Evolutionary conservation across 225 moss, liverwort and hornwort genomes (phyloP).

Genomic region (Climacium dendroides): DNA sequence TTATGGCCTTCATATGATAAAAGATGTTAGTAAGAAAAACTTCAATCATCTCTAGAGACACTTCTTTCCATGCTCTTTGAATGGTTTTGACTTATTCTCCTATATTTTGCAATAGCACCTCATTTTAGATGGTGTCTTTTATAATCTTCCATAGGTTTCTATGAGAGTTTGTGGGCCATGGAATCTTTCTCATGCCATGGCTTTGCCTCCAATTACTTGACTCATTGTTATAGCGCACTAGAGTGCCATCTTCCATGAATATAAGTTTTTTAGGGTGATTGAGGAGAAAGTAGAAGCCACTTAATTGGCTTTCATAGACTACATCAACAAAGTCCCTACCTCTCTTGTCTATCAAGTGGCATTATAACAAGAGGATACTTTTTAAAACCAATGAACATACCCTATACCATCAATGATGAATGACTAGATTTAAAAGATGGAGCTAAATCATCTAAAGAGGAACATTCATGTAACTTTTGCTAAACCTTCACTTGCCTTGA

Average conservation of each 20-base stretch:
- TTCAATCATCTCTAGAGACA: not conserved
- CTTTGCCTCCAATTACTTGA: too few species aligned
- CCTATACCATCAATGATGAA: not conserved
- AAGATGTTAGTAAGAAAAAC: not conserved
- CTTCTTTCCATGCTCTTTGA: not conserved
- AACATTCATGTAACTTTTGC: not conserved
- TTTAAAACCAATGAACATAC: rapidly evolving
- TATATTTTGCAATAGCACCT: not conserved
- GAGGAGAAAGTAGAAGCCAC: not conserved
- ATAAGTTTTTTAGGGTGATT: not conserved
- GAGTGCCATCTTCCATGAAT: not conserved
- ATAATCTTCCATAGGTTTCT: not conserved
- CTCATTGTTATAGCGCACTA: not conserved
- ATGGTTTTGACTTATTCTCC: not conserved
- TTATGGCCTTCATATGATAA: too few species aligned
- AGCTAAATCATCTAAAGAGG: not conserved
- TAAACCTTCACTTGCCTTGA: not conserved
- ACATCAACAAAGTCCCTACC: too few species aligned
- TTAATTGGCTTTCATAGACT: too few species aligned
- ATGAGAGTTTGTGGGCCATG: too few species aligned
- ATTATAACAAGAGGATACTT: rapidly evolving
- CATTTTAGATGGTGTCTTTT: not conserved
- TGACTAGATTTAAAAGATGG: too few species aligned
- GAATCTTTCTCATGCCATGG: too few species aligned
- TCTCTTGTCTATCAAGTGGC: not conserved